phyloP scores from a whole-genome alignment of 192 early-diverging fungal genomes.

The Backusella australiensis region DNA sequence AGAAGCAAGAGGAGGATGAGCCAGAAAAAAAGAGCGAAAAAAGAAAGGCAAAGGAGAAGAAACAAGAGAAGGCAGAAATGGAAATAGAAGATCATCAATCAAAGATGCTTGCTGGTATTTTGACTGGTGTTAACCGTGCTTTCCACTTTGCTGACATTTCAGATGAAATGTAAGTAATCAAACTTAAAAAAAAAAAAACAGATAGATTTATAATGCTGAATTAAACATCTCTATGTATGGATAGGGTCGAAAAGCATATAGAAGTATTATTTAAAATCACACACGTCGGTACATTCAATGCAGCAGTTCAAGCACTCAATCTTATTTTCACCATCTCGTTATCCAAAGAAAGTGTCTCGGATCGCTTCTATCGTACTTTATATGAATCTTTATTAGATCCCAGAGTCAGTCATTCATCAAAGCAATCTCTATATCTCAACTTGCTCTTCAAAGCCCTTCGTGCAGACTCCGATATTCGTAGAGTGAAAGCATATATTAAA shows the following conservation, averaged over 20 bases:
- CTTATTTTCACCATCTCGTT: slow-evolving; percentile 79
- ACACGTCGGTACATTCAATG: slow-evolving; percentile 89
- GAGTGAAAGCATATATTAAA: slow-evolving; percentile 87
- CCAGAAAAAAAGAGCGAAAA: slow-evolving; percentile 29
- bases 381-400: slow-evolving; percentile 88
- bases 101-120: slow-evolving; percentile 86
- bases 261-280: slow-evolving; percentile 90
- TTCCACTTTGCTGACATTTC: slow-evolving; percentile 88
- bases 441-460: slow-evolving; percentile 83
- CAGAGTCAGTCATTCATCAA: slow-evolving; percentile 71
- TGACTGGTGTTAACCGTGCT: slow-evolving; percentile 95
- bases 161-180: slow-evolving; percentile 53
- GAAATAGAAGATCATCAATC: slow-evolving; percentile 62
- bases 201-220: not conserved
- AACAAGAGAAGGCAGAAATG: slow-evolving; percentile 35
- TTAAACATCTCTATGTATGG: not conserved
- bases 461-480: slow-evolving; percentile 61
- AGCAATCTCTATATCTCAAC: slow-evolving; percentile 94
- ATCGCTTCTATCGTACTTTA: slow-evolving; percentile 89
- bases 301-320: slow-evolving; percentile 88
- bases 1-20: slow-evolving; percentile 26
- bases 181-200: too few species aligned
- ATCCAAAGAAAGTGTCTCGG: slow-evolving; percentile 50
- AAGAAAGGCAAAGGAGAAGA: slow-evolving; percentile 20
- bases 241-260: slow-evolving; percentile 75